These are phyloP conservation scores for Boletus subcaerulescens DNA, from an alignment of 768 basidiomycete genomes.

Conservation along the genomic window DNA sequence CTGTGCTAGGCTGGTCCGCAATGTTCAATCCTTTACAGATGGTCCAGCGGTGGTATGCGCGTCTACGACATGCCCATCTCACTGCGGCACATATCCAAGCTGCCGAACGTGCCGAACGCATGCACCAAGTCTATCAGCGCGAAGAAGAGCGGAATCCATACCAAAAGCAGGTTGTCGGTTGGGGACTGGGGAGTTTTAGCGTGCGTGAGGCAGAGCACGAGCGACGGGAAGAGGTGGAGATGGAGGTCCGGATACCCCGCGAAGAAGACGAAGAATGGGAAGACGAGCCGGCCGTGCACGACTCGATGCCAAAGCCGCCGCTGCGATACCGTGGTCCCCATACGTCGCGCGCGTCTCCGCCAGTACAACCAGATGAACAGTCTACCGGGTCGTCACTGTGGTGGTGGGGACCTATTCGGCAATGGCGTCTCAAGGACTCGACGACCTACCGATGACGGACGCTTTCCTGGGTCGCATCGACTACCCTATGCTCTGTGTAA, in stretches of 20 bases:
- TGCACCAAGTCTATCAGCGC: slow-evolving; percentile 55
- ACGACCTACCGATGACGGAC: slow-evolving; percentile 52
- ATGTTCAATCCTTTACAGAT: slow-evolving; percentile 23
- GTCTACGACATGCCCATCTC: slow-evolving; percentile 67
- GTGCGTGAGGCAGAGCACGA: slow-evolving; percentile 36
- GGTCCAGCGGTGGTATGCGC: slow-evolving; percentile 54
- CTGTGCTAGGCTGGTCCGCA: not conserved
- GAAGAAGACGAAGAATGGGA: slow-evolving; percentile 25
- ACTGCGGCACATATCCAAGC: slow-evolving; percentile 70
- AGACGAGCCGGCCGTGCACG: slow-evolving; percentile 1
- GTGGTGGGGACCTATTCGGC: slow-evolving; percentile 79
- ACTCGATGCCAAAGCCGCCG: not conserved
- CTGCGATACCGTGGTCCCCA: slow-evolving; percentile 11
- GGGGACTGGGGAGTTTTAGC: slow-evolving; percentile 75
- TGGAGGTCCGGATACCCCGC: not conserved
- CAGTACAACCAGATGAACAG: slow-evolving; percentile 2
- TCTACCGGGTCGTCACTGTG: slow-evolving; percentile 46
- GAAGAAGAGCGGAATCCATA: slow-evolving; percentile 27
- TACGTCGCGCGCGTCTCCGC: not conserved
- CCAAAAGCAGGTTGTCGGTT: slow-evolving; percentile 43
- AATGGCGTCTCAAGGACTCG: slow-evolving; percentile 75
- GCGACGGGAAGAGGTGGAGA: slow-evolving; percentile 19
- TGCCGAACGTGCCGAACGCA: slow-evolving; percentile 60
- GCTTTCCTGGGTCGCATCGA: not conserved
- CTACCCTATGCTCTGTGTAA: slow-evolving; percentile 5